A percentile compares a stretch with the other conserved stretches of the same genome.
Evolutionary conservation across 495 filamentous ascomycete species (phyloP).

Genomic region (Penicillium ucsense): DNA sequence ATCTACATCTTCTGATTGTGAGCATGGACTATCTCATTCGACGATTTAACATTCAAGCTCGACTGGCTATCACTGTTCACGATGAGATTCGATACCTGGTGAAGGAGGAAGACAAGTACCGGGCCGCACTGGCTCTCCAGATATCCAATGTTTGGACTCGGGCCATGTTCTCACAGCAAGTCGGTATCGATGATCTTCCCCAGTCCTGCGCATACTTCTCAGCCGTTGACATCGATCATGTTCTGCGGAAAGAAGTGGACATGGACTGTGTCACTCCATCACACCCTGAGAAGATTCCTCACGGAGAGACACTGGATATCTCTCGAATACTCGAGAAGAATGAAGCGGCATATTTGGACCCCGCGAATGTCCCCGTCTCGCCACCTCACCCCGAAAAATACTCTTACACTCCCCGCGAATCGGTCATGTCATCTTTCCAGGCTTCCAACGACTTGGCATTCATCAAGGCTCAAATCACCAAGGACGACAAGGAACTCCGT

Average conservation of each 20-base stretch:
- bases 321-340: slow-evolving; percentile 60
- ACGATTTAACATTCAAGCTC: slow-evolving; percentile 74
- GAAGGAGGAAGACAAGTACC: slow-evolving; percentile 75
- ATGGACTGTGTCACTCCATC: slow-evolving; percentile 95
- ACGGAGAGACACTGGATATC: slow-evolving; percentile 81
- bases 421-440: slow-evolving; percentile 66
- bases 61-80: slow-evolving; percentile 89
- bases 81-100: slow-evolving; percentile 96
- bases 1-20: slow-evolving; percentile 88
- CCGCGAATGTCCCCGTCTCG: slow-evolving; percentile 42
- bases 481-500: slow-evolving; percentile 60
- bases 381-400: slow-evolving; percentile 47
- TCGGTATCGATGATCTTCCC: slow-evolving; percentile 90
- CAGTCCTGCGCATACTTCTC: slow-evolving; percentile 93
- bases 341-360: slow-evolving; percentile 52
- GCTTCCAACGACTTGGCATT: slow-evolving; percentile 48
- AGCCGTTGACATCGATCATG: slow-evolving; percentile 85
- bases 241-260: slow-evolving; percentile 92
- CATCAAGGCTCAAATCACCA: slow-evolving; percentile 75
- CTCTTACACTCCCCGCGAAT: slow-evolving; percentile 56
- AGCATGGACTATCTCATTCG: slow-evolving; percentile 89
- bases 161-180: slow-evolving; percentile 92
- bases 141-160: slow-evolving; percentile 94
- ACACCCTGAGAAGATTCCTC: slow-evolving; percentile 66
- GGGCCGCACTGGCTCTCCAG: slow-evolving; percentile 82